Conservation (phyloP, 371 early-diverging fungal species). For the Rhizopus microsporus region DNA sequence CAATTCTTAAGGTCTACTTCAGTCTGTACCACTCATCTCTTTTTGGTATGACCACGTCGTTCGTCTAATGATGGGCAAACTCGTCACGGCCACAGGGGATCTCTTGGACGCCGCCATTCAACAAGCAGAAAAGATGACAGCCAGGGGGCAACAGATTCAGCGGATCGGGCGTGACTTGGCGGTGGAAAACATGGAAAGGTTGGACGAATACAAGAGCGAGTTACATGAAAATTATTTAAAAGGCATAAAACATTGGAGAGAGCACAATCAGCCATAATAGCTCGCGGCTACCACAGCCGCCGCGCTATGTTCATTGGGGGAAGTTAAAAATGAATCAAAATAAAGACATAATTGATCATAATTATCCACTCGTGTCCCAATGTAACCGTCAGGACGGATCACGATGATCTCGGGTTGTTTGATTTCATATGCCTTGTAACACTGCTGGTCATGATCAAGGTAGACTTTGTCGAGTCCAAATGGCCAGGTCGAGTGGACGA, state of each 20-base stretch:
- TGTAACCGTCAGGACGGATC: slow-evolving; percentile 42
- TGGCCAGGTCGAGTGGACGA: slow-evolving; percentile 30
- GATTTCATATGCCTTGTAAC: slow-evolving; percentile 32
- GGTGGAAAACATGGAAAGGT: slow-evolving; percentile 43
- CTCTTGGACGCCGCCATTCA: slow-evolving; percentile 52
- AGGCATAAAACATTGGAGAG: slow-evolving; percentile 42
- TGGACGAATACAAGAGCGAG: slow-evolving; percentile 44
- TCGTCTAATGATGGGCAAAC: slow-evolving; percentile 52
- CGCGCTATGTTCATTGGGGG: slow-evolving; percentile 31
- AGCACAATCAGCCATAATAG: slow-evolving; percentile 15
- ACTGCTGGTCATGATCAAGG: slow-evolving; percentile 45
- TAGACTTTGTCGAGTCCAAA: slow-evolving; percentile 34
- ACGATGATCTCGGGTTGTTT: slow-evolving; percentile 31
- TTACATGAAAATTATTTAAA: slow-evolving; percentile 46
- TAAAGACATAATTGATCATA: slow-evolving; percentile 23
- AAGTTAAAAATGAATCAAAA: slow-evolving; percentile 36
- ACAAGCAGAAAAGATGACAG: slow-evolving; percentile 42
- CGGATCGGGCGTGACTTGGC: slow-evolving; percentile 38
- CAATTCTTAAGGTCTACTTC: slow-evolving; percentile 39
- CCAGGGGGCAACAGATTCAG: slow-evolving; percentile 41
- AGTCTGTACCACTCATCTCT: slow-evolving; percentile 61
- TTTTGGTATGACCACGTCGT: slow-evolving; percentile 68
- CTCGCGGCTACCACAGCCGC: slow-evolving; percentile 41
- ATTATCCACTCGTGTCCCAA: slow-evolving; percentile 33
- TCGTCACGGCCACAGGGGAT: slow-evolving; percentile 57